phyloP scores from a whole-genome alignment of 2,329 filamentous ascomycete genomes.

The Penicillium sp. region DNA sequence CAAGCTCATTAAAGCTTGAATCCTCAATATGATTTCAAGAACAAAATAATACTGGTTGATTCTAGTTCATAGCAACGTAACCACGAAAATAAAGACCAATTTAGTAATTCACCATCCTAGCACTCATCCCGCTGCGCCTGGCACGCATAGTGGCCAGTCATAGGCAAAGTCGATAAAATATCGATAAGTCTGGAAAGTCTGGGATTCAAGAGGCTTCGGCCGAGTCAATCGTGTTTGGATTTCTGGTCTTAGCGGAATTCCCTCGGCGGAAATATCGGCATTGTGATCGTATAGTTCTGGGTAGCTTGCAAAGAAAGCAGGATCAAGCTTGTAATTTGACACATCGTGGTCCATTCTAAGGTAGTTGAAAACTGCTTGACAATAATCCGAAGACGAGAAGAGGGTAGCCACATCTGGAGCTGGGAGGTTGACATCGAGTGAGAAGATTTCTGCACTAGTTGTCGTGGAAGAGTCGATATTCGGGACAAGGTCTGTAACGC shows the following conservation, averaged over 20 bases:
- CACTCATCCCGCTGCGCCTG: not conserved
- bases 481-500: not conserved
- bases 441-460: not conserved
- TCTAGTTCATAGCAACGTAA: no score
- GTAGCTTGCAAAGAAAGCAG: not conserved
- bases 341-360: not conserved
- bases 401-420: not conserved
- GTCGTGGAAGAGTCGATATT: not conserved
- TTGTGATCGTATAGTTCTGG: not conserved
- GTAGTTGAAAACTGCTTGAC: not conserved
- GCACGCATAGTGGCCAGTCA: not conserved
- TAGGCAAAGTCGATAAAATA: constrained; percentile 4
- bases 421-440: not conserved
- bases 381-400: not conserved
- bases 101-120: no score
- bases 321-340: not conserved
- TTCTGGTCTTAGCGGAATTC: not conserved
- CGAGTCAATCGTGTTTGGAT: not conserved
- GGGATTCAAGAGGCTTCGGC: not conserved
- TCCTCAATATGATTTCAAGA: not conserved
- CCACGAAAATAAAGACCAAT: no score
- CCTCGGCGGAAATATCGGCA: not conserved
- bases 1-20: not conserved
- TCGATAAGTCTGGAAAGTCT: not conserved
- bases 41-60: no score